Evolutionary conservation across 768 basidiomycete genomes (phyloP).

Genomic region (Coprinellus micaceus): DNA sequence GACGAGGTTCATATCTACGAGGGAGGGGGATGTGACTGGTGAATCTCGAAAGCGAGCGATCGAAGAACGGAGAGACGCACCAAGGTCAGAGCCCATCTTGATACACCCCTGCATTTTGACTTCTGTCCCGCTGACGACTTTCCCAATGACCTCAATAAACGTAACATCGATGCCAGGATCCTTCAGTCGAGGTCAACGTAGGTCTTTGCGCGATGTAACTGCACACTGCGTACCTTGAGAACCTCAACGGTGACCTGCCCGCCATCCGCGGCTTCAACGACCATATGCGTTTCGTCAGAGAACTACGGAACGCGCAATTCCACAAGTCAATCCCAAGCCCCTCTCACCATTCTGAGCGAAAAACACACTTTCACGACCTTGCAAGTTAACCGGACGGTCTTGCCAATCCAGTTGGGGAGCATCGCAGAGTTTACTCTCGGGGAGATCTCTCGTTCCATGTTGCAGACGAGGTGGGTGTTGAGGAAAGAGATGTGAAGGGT

Average conservation of each 20-base stretch:
- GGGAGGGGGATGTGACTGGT: neutral
- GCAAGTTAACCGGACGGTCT: constrained; percentile 58
- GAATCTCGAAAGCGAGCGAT: neutral
- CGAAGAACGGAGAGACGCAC: constrained; percentile 36
- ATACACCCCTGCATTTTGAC: constrained; percentile 54
- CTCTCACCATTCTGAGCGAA: constrained; percentile 11
- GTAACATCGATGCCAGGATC: constrained; percentile 45
- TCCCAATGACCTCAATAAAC: constrained; percentile 68
- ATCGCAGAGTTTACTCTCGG: constrained; percentile 63
- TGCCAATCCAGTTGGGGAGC: constrained; percentile 47
- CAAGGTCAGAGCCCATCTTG: constrained; percentile 58
- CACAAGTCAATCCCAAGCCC: neutral
- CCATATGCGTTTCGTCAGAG: constrained; percentile 44
- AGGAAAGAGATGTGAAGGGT: neutral
- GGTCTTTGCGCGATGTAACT: too few species aligned
- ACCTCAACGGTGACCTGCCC: constrained; percentile 52
- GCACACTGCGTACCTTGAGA: constrained; percentile 36
- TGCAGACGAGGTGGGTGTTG: neutral
- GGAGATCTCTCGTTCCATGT: constrained; percentile 22
- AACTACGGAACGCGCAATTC: constrained; percentile 13
- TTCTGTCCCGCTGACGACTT: constrained; percentile 48
- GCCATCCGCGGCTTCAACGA: constrained; percentile 64
- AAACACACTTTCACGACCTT: constrained; percentile 52
- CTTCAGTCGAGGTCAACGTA: constrained; percentile 22
- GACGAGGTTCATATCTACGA: constrained; percentile 53